Percentiles rank a stretch among this genome's conserved stretches.
These are phyloP conservation scores for Zhuliangozyma blackwelliae DNA, from an alignment of 1,139 yeast genomes.

Conservation along the genomic window DNA sequence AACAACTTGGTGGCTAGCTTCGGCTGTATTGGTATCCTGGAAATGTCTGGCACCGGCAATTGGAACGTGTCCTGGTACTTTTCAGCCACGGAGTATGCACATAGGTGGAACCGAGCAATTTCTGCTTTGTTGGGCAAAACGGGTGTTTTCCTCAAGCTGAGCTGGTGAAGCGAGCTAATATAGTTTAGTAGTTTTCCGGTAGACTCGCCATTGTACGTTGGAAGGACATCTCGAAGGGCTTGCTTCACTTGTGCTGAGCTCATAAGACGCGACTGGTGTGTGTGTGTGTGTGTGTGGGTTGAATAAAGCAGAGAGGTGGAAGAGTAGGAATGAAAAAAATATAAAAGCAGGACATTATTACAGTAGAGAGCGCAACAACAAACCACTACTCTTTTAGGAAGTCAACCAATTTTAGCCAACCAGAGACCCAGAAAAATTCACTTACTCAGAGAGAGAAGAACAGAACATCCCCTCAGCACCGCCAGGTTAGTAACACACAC, in stretches of 20 bases:
- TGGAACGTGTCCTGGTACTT: constrained; percentile 38
- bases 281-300: too few relatives aligned
- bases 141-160: constrained; percentile 47
- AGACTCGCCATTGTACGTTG: constrained; percentile 43
- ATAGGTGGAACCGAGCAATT: constrained; percentile 59
- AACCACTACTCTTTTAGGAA: too few relatives aligned
- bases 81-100: constrained; percentile 60
- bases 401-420: constrained; percentile 8
- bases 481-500: neutral
- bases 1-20: constrained; percentile 36
- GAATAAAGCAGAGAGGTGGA: neutral
- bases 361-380: too few relatives aligned
- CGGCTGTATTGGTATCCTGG: constrained; percentile 58
- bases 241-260: constrained; percentile 22
- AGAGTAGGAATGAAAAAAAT: neutral
- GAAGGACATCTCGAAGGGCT: constrained; percentile 45
- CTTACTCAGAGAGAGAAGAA: constrained; percentile 1
- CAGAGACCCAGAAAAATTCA: constrained; percentile 10
- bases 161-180: constrained; percentile 47
- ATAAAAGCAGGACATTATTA: neutral
- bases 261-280: constrained; percentile 2
- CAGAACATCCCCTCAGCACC: neutral
- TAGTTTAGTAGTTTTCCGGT: constrained; percentile 46
- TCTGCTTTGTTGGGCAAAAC: constrained; percentile 50
- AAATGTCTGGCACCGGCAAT: constrained; percentile 44